phyloP scores from a whole-genome alignment of 495 filamentous ascomycete genomes.

The Podospora conica region DNA sequence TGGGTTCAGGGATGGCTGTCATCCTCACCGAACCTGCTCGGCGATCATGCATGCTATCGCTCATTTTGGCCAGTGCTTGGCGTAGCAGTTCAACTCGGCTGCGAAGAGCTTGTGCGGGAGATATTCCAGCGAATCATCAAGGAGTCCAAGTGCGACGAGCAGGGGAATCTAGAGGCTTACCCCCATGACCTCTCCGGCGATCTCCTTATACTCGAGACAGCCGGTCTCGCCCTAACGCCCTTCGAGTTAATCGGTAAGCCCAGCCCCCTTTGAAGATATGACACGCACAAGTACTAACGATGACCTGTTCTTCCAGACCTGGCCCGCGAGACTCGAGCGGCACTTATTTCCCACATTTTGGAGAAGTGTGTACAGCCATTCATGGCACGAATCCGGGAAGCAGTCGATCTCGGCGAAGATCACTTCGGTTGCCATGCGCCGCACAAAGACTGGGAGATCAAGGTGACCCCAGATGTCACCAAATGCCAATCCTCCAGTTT shows the following conservation, averaged over 20 bases:
- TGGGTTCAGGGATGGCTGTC: background rate
- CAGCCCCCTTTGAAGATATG: background rate
- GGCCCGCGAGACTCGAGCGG: background rate
- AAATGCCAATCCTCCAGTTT: no score
- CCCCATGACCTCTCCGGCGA: background rate
- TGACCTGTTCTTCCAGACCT: background rate
- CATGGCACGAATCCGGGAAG: no score
- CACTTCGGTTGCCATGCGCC: no score
- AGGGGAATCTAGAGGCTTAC: background rate
- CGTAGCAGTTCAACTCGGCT: background rate
- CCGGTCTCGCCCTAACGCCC: background rate
- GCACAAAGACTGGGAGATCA: no score
- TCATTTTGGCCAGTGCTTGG: background rate
- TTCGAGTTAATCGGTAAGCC: background rate
- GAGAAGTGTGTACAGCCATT: background rate
- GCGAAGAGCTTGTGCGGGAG: background rate
- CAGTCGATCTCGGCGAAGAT: no score
- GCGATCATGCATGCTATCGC: background rate
- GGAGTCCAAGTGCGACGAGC: background rate
- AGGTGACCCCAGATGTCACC: no score
- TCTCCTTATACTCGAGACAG: background rate
- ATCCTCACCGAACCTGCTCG: background rate
- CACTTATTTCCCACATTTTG: background rate
- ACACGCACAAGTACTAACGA: background rate
- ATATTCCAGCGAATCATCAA: background rate